Percentiles rank a stretch among this genome's conserved stretches.
Conservation (phyloP, 1,284 basidiomycete species). For the Ganoderma multipileum region DNA sequence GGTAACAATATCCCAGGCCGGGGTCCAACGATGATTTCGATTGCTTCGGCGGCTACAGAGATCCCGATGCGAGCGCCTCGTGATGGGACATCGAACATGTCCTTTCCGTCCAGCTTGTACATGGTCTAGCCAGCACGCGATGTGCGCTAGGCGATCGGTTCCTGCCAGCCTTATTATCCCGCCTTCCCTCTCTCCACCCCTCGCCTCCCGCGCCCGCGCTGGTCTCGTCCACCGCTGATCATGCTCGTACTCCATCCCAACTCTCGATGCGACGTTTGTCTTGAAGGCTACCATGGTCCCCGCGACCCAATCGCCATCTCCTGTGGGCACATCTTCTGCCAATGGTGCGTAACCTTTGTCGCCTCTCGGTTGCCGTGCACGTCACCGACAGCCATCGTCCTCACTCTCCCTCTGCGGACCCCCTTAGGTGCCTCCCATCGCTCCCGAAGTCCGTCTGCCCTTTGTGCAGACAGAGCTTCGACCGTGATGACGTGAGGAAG, state of each 20-base stretch:
- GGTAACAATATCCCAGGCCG: constrained; percentile 34
- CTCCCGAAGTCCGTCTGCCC: constrained; percentile 37
- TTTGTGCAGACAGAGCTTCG: constrained; percentile 37
- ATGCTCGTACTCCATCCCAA: constrained; percentile 54
- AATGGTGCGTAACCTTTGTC: constrained; percentile 32
- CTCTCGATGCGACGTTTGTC: constrained; percentile 57
- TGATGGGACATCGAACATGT: constrained; percentile 33
- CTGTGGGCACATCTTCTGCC: constrained; percentile 54
- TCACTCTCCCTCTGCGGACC: not conserved
- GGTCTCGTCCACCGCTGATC: constrained; percentile 33
- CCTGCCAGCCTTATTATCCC: constrained; percentile 40
- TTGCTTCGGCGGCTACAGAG: constrained; percentile 32
- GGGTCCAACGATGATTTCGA: constrained; percentile 31
- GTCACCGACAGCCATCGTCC: not conserved
- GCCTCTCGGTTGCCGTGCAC: constrained; percentile 7
- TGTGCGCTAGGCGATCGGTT: constrained; percentile 41
- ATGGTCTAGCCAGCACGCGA: constrained; percentile 42
- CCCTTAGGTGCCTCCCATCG: constrained; percentile 36
- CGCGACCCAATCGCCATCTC: constrained; percentile 49
- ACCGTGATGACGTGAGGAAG: constrained; percentile 31
- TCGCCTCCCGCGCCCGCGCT: constrained; percentile 36
- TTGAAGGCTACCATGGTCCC: constrained; percentile 48
- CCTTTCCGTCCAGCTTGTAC: constrained; percentile 35
- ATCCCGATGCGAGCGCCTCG: constrained; percentile 41
- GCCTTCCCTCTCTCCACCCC: constrained; percentile 22